Evolutionary conservation across 805 yeast species (phyloP).

Genomic region (Clavispora carvajalis): DNA sequence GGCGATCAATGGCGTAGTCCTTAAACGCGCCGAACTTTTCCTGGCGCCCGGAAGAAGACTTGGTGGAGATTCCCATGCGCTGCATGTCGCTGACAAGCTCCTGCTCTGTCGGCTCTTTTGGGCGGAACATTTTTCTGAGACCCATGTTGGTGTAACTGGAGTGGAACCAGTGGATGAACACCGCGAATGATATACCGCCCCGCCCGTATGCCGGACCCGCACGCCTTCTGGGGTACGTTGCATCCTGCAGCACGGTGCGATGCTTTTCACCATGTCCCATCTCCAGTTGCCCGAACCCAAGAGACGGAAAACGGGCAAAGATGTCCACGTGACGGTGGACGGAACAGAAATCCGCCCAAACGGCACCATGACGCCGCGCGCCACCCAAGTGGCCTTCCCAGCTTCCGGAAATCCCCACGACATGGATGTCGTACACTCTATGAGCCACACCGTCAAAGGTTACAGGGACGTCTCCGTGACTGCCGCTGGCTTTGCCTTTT

Average conservation of each 20-base stretch:
- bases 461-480: too few species aligned
- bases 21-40: conserved; percentile 49
- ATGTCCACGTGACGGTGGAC: not conserved
- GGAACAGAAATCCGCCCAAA: conserved; percentile 8
- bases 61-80: conserved; percentile 39
- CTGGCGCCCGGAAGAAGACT: conserved; percentile 26
- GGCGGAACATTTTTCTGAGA: conserved; percentile 40
- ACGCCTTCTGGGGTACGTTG: not conserved
- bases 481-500: too few species aligned
- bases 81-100: conserved; percentile 39
- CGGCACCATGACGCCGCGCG: conserved; percentile 9
- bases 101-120: conserved; percentile 46
- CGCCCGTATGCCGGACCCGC: not conserved
- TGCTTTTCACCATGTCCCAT: not conserved
- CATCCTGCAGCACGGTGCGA: not conserved
- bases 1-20: conserved; percentile 43
- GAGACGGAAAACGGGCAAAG: conserved; percentile 5
- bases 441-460: too few species aligned
- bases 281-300: conserved; percentile 7
- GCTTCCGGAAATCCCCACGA: too few species aligned
- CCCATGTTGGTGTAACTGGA: conserved; percentile 31
- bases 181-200: not conserved
- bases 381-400: too few species aligned
- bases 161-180: too few species aligned
- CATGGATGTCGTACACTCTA: not conserved